Conservation (phyloP, 768 basidiomycete genomes). For the Scleroderma citrinum region DNA sequence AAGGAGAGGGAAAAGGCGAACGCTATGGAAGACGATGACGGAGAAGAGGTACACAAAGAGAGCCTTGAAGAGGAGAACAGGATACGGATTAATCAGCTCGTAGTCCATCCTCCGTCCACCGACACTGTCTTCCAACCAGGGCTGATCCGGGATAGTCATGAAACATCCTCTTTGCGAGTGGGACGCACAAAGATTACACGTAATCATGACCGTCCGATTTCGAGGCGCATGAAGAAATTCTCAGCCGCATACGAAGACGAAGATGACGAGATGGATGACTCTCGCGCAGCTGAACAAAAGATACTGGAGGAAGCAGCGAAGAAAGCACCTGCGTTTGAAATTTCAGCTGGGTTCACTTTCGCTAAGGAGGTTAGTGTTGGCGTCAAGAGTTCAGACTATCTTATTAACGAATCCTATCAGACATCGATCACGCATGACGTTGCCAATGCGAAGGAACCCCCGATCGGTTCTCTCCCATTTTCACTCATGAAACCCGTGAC, state of each 20-base stretch:
- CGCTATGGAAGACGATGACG: conserved; percentile 31
- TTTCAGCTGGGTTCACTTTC: conserved; percentile 63
- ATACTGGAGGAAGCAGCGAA: conserved; percentile 51
- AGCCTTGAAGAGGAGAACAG: conserved; percentile 15
- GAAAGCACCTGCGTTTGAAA: conserved; percentile 50
- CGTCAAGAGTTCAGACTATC: conserved; percentile 5
- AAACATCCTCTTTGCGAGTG: conserved; percentile 54
- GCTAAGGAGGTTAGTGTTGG: conserved; percentile 47
- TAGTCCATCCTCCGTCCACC: conserved; percentile 11
- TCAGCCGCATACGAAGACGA: conserved; percentile 60
- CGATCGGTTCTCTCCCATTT: conserved; percentile 58
- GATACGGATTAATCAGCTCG: conserved; percentile 13
- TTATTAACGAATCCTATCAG: conserved; percentile 16
- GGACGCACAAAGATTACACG: conserved; percentile 54
- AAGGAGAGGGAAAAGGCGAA: conserved; percentile 30
- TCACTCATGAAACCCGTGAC: conserved; percentile 41
- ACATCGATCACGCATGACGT: conserved; percentile 35
- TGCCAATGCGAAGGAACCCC: conserved; percentile 55
- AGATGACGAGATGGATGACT: conserved; percentile 36
- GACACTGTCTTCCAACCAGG: conserved; percentile 15
- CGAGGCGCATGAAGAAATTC: conserved; percentile 48
- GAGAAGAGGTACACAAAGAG: conserved; percentile 20
- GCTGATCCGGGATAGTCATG: conserved; percentile 13
- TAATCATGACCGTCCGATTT: conserved; percentile 52
- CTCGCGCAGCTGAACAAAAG: conserved; percentile 38